phyloP scores from a whole-genome alignment of 2,329 filamentous ascomycete genomes.

The Alternaria triticimaculans region DNA sequence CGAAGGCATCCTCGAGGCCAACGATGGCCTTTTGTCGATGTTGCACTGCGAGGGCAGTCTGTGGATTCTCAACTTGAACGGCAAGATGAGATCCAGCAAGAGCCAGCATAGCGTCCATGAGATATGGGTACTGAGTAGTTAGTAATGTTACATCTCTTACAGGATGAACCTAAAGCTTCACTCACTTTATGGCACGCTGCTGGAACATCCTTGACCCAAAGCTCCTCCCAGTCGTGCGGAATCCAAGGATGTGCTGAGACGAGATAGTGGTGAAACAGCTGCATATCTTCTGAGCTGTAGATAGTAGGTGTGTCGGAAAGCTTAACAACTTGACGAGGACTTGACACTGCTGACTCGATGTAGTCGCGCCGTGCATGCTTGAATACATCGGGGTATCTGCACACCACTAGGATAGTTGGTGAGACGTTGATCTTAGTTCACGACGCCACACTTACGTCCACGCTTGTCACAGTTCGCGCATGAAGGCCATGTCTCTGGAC shows the following conservation, averaged over 20 bases:
- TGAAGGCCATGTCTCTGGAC: constrained; percentile 48
- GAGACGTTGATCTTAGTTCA: background rate
- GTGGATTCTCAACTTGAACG: constrained; percentile 18
- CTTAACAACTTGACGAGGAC: constrained; percentile 18
- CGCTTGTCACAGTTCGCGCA: constrained; percentile 49
- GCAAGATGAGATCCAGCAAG: constrained; percentile 33
- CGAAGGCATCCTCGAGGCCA: constrained; percentile 29
- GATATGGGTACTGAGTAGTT: constrained; percentile 25
- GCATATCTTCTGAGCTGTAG: constrained; percentile 56
- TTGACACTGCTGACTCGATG: constrained; percentile 13
- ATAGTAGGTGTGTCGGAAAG: constrained; percentile 23
- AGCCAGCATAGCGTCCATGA: constrained; percentile 35
- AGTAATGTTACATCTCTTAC: background rate
- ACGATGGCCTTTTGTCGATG: constrained; percentile 32
- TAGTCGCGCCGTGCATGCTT: constrained; percentile 22
- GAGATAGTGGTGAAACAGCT: constrained; percentile 62
- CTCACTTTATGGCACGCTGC: constrained; percentile 23
- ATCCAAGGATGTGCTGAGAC: constrained; percentile 48
- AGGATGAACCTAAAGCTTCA: background rate
- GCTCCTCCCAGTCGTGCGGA: constrained; percentile 15
- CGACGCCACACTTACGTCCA: constrained; percentile 16
- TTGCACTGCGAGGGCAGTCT: constrained; percentile 9
- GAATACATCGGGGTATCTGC: constrained; percentile 40
- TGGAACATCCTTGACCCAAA: constrained; percentile 28
- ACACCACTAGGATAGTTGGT: constrained; percentile 20